Conservation (phyloP, 148 eudicot genomes). For the Selenicereus undatus region DNA sequence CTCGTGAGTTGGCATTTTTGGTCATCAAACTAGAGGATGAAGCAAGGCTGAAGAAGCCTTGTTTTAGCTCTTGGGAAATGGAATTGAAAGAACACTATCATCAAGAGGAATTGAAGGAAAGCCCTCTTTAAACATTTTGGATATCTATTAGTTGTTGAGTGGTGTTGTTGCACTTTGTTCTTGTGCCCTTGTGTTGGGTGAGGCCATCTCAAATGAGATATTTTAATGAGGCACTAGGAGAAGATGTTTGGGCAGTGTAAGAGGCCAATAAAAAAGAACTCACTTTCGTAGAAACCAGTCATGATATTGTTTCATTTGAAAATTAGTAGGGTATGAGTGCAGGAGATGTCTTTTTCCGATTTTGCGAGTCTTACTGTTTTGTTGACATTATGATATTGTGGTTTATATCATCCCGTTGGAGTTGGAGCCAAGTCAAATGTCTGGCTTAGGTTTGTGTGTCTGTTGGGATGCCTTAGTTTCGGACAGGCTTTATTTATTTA, state of each 20-base stretch:
- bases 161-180: not conserved
- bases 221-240: not conserved
- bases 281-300: too few relatives aligned
- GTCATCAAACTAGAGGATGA: not conserved
- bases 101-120: not conserved
- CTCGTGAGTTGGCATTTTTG: not conserved
- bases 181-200: too few relatives aligned
- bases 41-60: not conserved
- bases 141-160: not conserved
- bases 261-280: too few relatives aligned
- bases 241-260: too few relatives aligned
- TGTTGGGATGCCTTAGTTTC: not conserved
- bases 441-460: not conserved
- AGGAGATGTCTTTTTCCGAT: not conserved
- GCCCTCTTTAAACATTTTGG: not conserved
- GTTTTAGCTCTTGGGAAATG: not conserved
- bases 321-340: too few relatives aligned
- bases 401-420: not conserved
- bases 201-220: too few relatives aligned
- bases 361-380: not conserved
- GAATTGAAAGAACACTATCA: not conserved
- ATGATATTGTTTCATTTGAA: too few relatives aligned
- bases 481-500: too few relatives aligned
- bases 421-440: not conserved
- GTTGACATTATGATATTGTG: not conserved